Base-by-base conservation (phyloP, 2,329 filamentous ascomycete genomes). In the Xylaria sp. region DNA sequence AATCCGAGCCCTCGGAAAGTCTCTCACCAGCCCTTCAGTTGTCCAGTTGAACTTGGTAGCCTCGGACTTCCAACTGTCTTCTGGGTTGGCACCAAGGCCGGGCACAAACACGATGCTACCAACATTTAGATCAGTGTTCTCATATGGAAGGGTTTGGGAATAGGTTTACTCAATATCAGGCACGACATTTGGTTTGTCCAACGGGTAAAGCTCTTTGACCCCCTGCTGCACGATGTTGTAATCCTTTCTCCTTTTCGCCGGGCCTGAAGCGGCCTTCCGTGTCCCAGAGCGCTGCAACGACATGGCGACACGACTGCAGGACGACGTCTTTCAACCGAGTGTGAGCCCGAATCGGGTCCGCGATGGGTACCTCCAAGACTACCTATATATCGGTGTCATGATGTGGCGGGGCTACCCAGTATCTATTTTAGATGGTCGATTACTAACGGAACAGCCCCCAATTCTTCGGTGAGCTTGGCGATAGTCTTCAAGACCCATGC, bases 1-100 rank as follows among this genome's bases (percentile, higher is more conserved):
- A 9, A 77, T 62, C 2, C 74, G 65, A 2, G 74, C 72, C 24
- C 66, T 70, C 0, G 72, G 74, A 44, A 76, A 76, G 48, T 76
- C 74, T 46, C 69, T 67, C 7, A 65, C 62, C 2, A 77, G 56
- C 0, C 71, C 73, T 38, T 75, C 70, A 9, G 64, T 73, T 0
- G 69, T 69, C 74, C 74, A 77, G 58, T 76, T 76, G 45, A 76
- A 77, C 11, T 66, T 65, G 0, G 69, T 71, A 9, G 57, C 68
- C 20, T 64, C 64, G 2, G 73, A 75, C 47, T 67, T 72, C 69
- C 73, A 76, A 46, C 74, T 76, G 1, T 72, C 62, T 20, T 71
- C 64, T 1, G 74, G 74, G 45, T 74, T 59, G 7, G 74, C 72
- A 1, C 71, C 74, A 11, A 77, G 54, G 1, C 74, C 74, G 1